phyloP scores from a whole-genome alignment of 768 basidiomycete species.

The Hygrocybe coccinea region DNA sequence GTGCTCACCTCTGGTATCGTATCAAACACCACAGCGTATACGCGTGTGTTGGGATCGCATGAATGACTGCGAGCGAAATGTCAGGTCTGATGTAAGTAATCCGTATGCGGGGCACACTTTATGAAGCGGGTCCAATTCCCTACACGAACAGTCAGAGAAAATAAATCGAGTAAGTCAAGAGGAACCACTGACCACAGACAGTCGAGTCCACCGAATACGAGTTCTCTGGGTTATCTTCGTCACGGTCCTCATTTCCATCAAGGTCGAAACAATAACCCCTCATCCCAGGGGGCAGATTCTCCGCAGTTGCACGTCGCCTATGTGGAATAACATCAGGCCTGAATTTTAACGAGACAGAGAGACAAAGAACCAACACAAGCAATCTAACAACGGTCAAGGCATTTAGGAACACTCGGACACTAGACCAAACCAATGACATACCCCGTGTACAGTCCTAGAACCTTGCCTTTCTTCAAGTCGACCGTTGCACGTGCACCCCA shows the following conservation, averaged over 20 bases:
- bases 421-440: conserved; percentile 27
- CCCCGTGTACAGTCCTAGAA: conserved; percentile 69
- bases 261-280: conserved; percentile 58
- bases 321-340: not conserved
- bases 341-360: conserved; percentile 38
- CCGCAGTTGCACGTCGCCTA: conserved; percentile 44
- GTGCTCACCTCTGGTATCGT: conserved; percentile 48
- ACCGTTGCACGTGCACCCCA: conserved; percentile 59
- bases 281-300: conserved; percentile 18
- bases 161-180: no score
- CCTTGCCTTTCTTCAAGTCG: conserved; percentile 46
- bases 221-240: conserved; percentile 27
- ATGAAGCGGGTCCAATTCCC: conserved; percentile 77
- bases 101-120: conserved; percentile 44
- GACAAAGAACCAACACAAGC: conserved; percentile 10
- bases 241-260: conserved; percentile 47
- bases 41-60: conserved; percentile 53
- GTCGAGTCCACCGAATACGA: conserved; percentile 55
- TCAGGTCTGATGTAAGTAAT: not conserved
- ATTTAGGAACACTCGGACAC: not conserved
- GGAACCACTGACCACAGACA: conserved; percentile 39
- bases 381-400: not conserved
- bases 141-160: conserved; percentile 18
- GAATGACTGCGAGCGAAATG: conserved; percentile 49
- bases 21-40: conserved; percentile 60